Conservation (phyloP, 2,329 filamentous ascomycete genomes). For the Colletotrichum scovillei region DNA sequence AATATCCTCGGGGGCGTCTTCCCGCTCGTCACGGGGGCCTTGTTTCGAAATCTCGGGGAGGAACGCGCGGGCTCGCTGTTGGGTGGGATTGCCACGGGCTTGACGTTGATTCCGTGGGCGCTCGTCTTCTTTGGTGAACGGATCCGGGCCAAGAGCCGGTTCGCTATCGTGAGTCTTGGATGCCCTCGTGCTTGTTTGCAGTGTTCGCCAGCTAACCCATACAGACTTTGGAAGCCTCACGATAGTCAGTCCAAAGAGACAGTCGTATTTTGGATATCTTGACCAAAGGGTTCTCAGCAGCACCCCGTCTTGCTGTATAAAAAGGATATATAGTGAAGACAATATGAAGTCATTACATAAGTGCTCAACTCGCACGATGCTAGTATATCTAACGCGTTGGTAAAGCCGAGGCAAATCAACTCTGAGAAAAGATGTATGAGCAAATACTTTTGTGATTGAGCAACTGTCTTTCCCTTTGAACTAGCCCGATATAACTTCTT, state of each 20-base stretch:
- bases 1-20: conserved; percentile 87
- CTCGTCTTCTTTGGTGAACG: conserved; percentile 81
- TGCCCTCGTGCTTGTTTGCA: not conserved
- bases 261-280: not conserved
- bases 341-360: not conserved
- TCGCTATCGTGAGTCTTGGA: conserved; percentile 62
- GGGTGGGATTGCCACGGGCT: conserved; percentile 74
- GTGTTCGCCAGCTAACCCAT: not conserved
- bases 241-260: not conserved
- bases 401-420: not conserved
- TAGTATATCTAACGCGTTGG: not conserved
- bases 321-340: not conserved
- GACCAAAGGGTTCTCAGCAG: not conserved
- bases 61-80: conserved; percentile 79
- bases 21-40: conserved; percentile 77
- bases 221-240: not conserved
- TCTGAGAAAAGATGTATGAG: not conserved
- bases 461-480: not conserved
- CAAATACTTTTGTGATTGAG: not conserved
- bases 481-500: not conserved
- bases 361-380: not conserved
- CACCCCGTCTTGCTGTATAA: not conserved
- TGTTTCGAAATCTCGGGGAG: conserved; percentile 80
- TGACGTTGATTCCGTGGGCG: conserved; percentile 90
- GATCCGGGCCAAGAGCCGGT: conserved; percentile 81